These are phyloP conservation scores for Diutina scorzettiae DNA, from an alignment of 1,139 yeast genomes.

Conservation along the genomic window DNA sequence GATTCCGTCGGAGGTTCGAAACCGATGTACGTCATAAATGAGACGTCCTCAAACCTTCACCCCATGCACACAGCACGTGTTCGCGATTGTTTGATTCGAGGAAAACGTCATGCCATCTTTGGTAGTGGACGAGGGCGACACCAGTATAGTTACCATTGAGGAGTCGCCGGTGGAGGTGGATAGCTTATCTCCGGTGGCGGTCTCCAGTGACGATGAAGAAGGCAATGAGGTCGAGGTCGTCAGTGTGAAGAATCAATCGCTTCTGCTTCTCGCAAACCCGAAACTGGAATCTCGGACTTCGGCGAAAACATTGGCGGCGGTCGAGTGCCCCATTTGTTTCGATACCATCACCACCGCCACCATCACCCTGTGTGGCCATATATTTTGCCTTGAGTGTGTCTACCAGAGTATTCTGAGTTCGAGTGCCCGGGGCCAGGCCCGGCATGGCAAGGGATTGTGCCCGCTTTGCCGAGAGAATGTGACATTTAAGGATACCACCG, in stretches of 20 bases:
- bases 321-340: slow-evolving; percentile 37
- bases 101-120: not conserved
- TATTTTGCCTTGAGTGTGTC: slow-evolving; percentile 34
- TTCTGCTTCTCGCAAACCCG: slow-evolving; percentile 18
- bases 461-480: slow-evolving; percentile 33
- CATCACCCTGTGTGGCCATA: slow-evolving; percentile 33
- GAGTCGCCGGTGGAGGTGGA: not conserved
- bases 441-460: slow-evolving; percentile 29
- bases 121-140: not conserved
- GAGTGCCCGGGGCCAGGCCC: slow-evolving; percentile 29
- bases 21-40: no score
- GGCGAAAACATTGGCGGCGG: slow-evolving; percentile 23
- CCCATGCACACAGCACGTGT: no score
- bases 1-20: no score
- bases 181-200: no score
- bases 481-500: slow-evolving; percentile 27
- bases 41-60: no score
- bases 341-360: slow-evolving; percentile 31
- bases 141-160: no score
- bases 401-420: slow-evolving; percentile 31
- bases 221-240: slow-evolving; percentile 28
- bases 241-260: slow-evolving; percentile 27
- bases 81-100: no score
- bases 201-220: slow-evolving; percentile 9
- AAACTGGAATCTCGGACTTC: slow-evolving; percentile 10